These are phyloP conservation scores for Xylaria sp. DNA, from an alignment of 2,329 filamentous ascomycete genomes.

Conservation along the genomic window DNA sequence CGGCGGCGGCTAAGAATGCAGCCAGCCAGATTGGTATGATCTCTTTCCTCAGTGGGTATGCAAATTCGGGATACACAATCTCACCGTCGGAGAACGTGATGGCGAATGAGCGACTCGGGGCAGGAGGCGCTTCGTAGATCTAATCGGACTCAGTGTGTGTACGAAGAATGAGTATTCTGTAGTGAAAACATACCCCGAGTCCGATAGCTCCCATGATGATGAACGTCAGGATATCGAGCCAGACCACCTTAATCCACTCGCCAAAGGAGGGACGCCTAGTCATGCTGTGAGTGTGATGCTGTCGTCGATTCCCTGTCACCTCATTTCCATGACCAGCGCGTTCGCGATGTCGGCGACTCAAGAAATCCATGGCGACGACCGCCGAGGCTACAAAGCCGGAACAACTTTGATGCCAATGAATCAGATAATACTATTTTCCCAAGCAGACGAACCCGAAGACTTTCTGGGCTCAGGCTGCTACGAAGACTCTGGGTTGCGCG, in stretches of 20 bases:
- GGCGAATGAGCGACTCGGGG: slow-evolving; percentile 63
- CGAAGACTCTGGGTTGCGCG: too few relatives aligned
- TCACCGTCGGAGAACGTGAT: slow-evolving; percentile 62
- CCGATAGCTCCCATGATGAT: slow-evolving; percentile 58
- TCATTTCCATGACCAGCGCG: slow-evolving; percentile 12
- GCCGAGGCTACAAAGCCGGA: not conserved
- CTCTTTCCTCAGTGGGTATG: slow-evolving; percentile 64
- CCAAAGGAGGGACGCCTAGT: slow-evolving; percentile 55
- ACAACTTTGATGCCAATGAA: not conserved
- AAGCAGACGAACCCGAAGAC: too few relatives aligned
- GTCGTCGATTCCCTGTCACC: slow-evolving; percentile 5
- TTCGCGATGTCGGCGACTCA: slow-evolving; percentile 21
- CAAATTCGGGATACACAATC: slow-evolving; percentile 64
- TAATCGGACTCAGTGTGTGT: slow-evolving; percentile 25
- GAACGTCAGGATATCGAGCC: slow-evolving; percentile 66
- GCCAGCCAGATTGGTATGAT: slow-evolving; percentile 68
- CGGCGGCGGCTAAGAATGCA: slow-evolving; percentile 57
- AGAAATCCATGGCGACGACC: slow-evolving; percentile 22
- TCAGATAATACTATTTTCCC: not conserved
- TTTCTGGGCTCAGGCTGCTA: too few relatives aligned
- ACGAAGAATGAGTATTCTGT: not conserved
- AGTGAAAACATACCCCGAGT: slow-evolving; percentile 50
- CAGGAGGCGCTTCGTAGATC: slow-evolving; percentile 60
- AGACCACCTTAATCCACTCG: slow-evolving; percentile 63
- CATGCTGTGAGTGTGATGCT: slow-evolving; percentile 37